Conservation (phyloP, 2,329 filamentous ascomycete species). For the Bipolaris victoriae region DNA sequence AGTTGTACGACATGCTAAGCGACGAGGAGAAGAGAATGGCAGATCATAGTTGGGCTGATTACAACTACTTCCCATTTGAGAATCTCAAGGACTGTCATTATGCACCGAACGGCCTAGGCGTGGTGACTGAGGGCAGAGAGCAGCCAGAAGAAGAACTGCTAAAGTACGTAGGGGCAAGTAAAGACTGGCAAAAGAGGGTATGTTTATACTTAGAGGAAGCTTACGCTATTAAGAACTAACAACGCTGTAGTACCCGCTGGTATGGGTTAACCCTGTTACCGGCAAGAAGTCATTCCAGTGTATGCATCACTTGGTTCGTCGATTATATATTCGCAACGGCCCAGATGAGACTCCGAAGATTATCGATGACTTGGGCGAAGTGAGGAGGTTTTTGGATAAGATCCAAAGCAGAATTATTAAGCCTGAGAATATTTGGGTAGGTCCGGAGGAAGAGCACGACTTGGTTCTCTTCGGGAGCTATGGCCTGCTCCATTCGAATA, state of each 20-base stretch:
- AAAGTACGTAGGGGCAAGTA: neutral
- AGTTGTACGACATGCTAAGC: conserved; percentile 7
- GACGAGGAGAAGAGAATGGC: conserved; percentile 7
- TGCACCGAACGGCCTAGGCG: conserved; percentile 4
- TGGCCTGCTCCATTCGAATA: conserved; percentile 9
- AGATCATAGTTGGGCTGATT: conserved; percentile 7
- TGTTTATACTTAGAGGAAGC: neutral
- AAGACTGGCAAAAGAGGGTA: conserved; percentile 8
- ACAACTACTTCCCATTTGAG: conserved; percentile 4
- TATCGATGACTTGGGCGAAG: conserved; percentile 3
- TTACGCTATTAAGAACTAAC: neutral
- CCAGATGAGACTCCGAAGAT: conserved; percentile 4
- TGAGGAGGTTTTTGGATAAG: conserved; percentile 6
- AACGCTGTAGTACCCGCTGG: neutral
- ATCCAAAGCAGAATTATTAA: conserved; percentile 8
- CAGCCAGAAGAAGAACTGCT: conserved; percentile 2
- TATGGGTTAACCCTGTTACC: conserved; percentile 8
- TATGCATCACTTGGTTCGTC: conserved; percentile 3
- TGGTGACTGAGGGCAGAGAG: conserved; percentile 6
- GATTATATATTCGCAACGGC: conserved; percentile 1
- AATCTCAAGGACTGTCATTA: conserved; percentile 7
- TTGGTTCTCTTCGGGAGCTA: conserved; percentile 6
- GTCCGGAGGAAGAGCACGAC: conserved; percentile 5
- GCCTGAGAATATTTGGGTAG: conserved; percentile 9
- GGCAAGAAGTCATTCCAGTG: conserved; percentile 1